Conservation (phyloP, 441 rosid genomes). For the Jatropha podagrica region DNA sequence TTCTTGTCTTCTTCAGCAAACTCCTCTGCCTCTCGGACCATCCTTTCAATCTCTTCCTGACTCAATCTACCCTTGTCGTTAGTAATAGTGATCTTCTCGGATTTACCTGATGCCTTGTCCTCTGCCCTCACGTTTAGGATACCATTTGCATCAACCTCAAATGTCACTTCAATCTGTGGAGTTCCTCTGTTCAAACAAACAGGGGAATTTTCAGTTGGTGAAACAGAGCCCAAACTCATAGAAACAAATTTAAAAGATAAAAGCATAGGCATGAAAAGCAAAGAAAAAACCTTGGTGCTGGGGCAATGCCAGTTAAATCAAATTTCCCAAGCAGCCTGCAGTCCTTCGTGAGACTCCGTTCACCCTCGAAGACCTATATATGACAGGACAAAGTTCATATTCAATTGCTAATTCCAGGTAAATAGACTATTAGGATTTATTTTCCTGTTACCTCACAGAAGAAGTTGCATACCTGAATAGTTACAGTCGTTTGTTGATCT, state of each 20-base stretch:
- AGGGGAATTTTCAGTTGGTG: background rate
- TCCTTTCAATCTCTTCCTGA: slow-evolving; percentile 85
- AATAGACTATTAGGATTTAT: background rate
- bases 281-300: slow-evolving; percentile 61
- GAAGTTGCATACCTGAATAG: slow-evolving; percentile 56
- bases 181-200: slow-evolving; percentile 57
- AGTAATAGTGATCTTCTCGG: slow-evolving; percentile 85
- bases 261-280: background rate
- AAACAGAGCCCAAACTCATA: background rate
- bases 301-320: slow-evolving; percentile 70
- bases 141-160: slow-evolving; percentile 89
- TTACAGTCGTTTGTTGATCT: slow-evolving; percentile 87
- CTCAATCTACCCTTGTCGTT: slow-evolving; percentile 87
- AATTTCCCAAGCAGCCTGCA: slow-evolving; percentile 79
- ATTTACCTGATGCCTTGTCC: slow-evolving; percentile 75
- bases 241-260: background rate
- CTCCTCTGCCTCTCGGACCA: slow-evolving; percentile 85
- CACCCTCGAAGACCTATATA: slow-evolving; percentile 78
- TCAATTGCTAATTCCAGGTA: background rate
- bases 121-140: slow-evolving; percentile 81
- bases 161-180: slow-evolving; percentile 87
- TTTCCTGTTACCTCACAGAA: background rate
- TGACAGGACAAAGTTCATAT: background rate
- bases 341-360: slow-evolving; percentile 87
- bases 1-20: slow-evolving; percentile 91